These are phyloP conservation scores for Dioszegia aurantiaca DNA, from an alignment of 768 basidiomycete species.

Conservation along the genomic window DNA sequence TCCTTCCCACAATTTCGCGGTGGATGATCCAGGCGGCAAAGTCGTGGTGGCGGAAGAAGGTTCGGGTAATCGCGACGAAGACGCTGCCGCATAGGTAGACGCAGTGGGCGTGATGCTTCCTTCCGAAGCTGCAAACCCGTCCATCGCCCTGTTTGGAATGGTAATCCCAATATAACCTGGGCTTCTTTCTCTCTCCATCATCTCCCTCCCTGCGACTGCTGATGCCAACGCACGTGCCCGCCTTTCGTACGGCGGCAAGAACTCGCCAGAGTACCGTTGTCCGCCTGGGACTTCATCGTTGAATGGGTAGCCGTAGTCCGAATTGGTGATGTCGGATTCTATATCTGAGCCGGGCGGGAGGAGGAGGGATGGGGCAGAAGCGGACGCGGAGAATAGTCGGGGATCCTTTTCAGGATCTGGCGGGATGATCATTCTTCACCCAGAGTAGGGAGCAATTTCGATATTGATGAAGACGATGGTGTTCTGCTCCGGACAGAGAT, in stretches of 20 bases:
- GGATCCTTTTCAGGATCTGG: conserved; percentile 50
- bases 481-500: no score
- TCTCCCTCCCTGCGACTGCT: neutral
- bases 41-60: conserved; percentile 6
- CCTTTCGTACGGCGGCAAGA: conserved; percentile 37
- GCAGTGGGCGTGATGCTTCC: conserved; percentile 14
- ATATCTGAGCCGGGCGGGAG: neutral
- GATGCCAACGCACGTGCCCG: conserved; percentile 6
- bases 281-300: neutral
- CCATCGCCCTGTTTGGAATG: conserved; percentile 2
- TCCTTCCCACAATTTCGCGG: conserved; percentile 30
- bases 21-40: conserved; percentile 16
- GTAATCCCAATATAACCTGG: neutral
- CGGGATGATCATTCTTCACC: conserved; percentile 50
- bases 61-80: conserved; percentile 17
- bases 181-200: neutral
- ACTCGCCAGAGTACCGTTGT: conserved; percentile 18
- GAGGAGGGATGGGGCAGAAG: conserved; percentile 22
- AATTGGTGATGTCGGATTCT: neutral
- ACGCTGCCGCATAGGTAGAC: conserved; percentile 11
- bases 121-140: neutral
- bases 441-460: no score
- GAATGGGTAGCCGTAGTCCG: neutral
- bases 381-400: conserved; percentile 23
- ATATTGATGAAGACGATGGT: no score